Evolutionary conservation across 2,329 filamentous ascomycete genomes (phyloP).

Genomic region (Alternaria postmessia): DNA sequence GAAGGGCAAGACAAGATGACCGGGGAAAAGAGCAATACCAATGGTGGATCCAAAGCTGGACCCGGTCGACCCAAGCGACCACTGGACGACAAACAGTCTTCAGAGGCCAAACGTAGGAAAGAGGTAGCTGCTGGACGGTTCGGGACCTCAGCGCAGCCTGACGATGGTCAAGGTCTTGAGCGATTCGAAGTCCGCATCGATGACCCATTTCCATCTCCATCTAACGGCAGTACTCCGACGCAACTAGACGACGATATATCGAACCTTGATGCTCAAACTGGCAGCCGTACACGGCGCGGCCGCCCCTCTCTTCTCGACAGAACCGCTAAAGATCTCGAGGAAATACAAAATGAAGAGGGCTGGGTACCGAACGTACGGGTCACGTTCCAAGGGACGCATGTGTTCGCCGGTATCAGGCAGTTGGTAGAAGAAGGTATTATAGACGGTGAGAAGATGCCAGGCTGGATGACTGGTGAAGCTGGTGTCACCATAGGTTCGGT

Average conservation of each 20-base stretch:
- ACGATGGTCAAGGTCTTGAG: constrained; percentile 55
- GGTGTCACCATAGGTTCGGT: constrained; percentile 78
- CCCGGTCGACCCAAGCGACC: constrained; percentile 40
- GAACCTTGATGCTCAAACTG: constrained; percentile 22
- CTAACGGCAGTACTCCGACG: constrained; percentile 4
- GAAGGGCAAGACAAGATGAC: constrained; percentile 27
- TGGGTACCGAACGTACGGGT: constrained; percentile 71
- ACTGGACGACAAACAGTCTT: constrained; percentile 36
- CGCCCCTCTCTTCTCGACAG: constrained; percentile 47
- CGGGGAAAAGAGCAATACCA: constrained; percentile 22
- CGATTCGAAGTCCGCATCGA: constrained; percentile 60
- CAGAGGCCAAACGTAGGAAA: constrained; percentile 64
- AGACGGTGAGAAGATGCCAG: constrained; percentile 80
- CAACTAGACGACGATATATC: constrained; percentile 28
- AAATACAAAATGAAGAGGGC: constrained; percentile 32
- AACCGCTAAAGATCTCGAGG: constrained; percentile 41
- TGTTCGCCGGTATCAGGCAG: constrained; percentile 81
- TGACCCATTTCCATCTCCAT: constrained; percentile 51
- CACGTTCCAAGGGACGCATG: constrained; percentile 76
- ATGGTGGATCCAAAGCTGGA: constrained; percentile 28
- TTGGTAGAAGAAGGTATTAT: constrained; percentile 79
- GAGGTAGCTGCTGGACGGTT: constrained; percentile 74
- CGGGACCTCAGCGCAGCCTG: constrained; percentile 59
- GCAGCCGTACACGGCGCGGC: constrained; percentile 34
- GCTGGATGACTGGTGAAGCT: constrained; percentile 90